phyloP scores from a whole-genome alignment of 768 basidiomycete genomes.

The Trametes cingulata region DNA sequence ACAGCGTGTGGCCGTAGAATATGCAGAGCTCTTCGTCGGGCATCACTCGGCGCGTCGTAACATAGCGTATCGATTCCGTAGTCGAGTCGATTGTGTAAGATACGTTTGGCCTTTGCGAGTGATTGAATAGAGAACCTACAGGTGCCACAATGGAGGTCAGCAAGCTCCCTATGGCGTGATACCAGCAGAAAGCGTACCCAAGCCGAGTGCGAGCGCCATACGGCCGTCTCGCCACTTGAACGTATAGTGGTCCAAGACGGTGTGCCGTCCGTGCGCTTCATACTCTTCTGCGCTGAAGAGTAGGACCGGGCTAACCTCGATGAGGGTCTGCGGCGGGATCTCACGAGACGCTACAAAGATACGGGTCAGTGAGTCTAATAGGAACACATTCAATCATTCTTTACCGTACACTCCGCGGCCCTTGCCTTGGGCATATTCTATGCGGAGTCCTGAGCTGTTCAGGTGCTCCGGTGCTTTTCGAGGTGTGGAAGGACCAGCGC shows the following conservation, averaged over 20 bases:
- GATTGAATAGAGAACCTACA: constrained; percentile 82
- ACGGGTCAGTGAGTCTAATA: neutral
- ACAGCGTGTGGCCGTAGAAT: constrained; percentile 68
- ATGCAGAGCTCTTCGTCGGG: constrained; percentile 77
- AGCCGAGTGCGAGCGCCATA: constrained; percentile 77
- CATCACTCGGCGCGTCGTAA: constrained; percentile 51
- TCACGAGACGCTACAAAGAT: constrained; percentile 43
- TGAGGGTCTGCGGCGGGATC: constrained; percentile 61
- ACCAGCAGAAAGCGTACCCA: constrained; percentile 49
- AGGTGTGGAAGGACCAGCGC: neutral
- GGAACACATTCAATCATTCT: constrained; percentile 12
- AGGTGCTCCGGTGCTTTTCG: constrained; percentile 32
- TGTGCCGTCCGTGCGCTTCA: constrained; percentile 57
- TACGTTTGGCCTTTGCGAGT: constrained; percentile 69
- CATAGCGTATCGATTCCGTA: constrained; percentile 64
- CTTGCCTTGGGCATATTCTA: constrained; percentile 47
- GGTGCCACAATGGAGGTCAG: too few species aligned
- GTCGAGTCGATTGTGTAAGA: constrained; percentile 56
- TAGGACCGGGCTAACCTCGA: constrained; percentile 88
- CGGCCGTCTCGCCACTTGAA: constrained; percentile 74
- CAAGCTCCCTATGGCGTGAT: neutral
- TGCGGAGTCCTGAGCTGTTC: constrained; percentile 51
- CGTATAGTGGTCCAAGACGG: constrained; percentile 71
- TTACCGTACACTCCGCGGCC: constrained; percentile 69
- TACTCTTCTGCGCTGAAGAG: constrained; percentile 75